phyloP scores from a whole-genome alignment of 768 basidiomycete species.

The Lyophyllum shimeji region DNA sequence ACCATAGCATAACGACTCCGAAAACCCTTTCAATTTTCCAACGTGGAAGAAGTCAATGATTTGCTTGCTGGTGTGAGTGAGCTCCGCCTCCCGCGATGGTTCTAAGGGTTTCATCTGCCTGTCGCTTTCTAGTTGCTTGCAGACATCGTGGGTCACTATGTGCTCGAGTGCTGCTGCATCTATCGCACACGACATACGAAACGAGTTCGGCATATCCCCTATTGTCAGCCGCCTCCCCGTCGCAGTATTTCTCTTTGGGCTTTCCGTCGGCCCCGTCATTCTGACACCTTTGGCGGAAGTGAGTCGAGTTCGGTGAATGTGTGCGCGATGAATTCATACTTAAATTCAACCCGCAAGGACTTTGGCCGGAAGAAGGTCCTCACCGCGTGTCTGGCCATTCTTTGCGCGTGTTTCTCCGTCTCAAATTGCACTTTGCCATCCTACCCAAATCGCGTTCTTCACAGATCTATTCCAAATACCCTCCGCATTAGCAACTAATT shows the following conservation, averaged over 20 bases:
- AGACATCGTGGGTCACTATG: conserved; percentile 17
- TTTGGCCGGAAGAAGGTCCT: conserved; percentile 22
- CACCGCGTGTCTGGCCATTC: conserved; percentile 12
- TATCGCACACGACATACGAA: conserved; percentile 16
- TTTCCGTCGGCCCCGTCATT: conserved; percentile 20
- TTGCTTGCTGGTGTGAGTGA: conserved; percentile 15
- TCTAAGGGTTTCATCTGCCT: not conserved
- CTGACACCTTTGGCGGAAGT: conserved; percentile 22
- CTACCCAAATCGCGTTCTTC: conserved; percentile 10
- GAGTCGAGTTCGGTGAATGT: not conserved
- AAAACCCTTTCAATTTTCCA: conserved; percentile 22
- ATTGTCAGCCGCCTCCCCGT: conserved; percentile 19
- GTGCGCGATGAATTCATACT: not conserved
- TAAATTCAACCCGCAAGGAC: conserved; percentile 9
- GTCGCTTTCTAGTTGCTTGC: conserved; percentile 13
- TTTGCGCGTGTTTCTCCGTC: conserved; percentile 16
- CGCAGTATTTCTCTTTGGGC: conserved; percentile 21
- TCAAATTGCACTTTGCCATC: conserved; percentile 9
- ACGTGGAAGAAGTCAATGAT: conserved; percentile 19
- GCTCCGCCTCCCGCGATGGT: not conserved
- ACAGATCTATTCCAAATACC: conserved; percentile 22
- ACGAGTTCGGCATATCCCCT: conserved; percentile 15
- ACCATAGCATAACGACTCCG: conserved; percentile 18
- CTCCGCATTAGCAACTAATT: conserved; percentile 18
- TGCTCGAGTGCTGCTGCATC: conserved; percentile 19